These are phyloP conservation scores for Pythium graminicola DNA, from an alignment of 352 stramenopile genomes.

Conservation along the genomic window DNA sequence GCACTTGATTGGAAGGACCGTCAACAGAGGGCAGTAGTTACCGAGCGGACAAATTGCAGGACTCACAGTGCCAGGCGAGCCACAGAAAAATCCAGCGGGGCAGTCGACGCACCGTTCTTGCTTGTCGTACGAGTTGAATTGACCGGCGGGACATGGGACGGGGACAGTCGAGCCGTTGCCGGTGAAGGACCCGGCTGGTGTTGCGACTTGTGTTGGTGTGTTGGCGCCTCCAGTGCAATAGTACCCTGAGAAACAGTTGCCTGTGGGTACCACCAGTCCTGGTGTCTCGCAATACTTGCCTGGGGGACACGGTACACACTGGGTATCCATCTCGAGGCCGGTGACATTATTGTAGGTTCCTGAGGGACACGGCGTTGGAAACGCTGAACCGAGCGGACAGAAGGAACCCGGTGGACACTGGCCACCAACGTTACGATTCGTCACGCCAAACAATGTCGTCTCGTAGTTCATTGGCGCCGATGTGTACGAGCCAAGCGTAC, in stretches of 20 bases:
- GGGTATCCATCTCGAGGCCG: slow-evolving; percentile 47
- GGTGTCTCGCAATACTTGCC: slow-evolving; percentile 73
- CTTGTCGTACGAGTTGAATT: slow-evolving; percentile 53
- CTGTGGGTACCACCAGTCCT: slow-evolving; percentile 59
- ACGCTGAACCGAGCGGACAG: slow-evolving; percentile 58
- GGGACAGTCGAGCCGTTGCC: slow-evolving; percentile 35
- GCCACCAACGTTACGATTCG: slow-evolving; percentile 53
- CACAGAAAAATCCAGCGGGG: slow-evolving; percentile 66
- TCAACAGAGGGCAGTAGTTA: slow-evolving; percentile 59
- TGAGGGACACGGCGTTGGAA: slow-evolving; percentile 54
- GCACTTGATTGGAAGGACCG: slow-evolving; percentile 54
- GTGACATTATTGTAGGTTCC: slow-evolving; percentile 73
- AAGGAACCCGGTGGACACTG: slow-evolving; percentile 64
- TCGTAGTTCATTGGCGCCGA: slow-evolving; percentile 84
- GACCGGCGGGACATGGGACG: slow-evolving; percentile 43
- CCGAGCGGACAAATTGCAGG: slow-evolving; percentile 49
- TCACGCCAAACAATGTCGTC: slow-evolving; percentile 54
- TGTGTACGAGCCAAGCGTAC: slow-evolving; percentile 80
- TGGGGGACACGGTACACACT: slow-evolving; percentile 78
- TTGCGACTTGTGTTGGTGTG: slow-evolving; percentile 48
- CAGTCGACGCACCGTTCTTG: slow-evolving; percentile 59
- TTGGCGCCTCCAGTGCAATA: slow-evolving; percentile 62
- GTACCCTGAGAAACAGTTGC: slow-evolving; percentile 67
- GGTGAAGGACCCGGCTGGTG: slow-evolving; percentile 47
- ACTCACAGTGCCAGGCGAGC: slow-evolving; percentile 38